Evolutionary conservation across 2,329 filamentous ascomycete genomes (phyloP), one percentile per base, ranked within the genome.

Genomic region (Venturia nashicola): DNA sequence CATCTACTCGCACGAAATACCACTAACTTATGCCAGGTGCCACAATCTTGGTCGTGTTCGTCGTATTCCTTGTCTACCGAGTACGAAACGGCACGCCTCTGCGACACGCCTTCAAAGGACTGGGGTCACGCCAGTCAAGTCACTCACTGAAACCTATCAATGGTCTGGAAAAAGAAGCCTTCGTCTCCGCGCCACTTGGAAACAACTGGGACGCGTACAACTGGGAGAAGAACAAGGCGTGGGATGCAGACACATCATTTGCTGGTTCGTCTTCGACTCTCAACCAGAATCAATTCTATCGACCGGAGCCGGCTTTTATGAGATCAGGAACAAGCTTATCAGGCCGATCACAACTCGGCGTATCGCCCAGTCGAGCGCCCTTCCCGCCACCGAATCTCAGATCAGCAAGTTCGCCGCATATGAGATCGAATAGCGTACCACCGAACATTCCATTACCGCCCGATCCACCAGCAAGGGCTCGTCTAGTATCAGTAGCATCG

Each of bases 401-500:
- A 23, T 55, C 63, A 71, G 75, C 60, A 66, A 68, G 27, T 69
- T 68, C 36, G 65, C 67, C 54, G 62, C 69, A 0, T 71, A 74
- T 65, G 76, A 72, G 12, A 75, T 70, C 18, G 72, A 71, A 77
- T 18, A 62, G 40, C 12, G 40, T 39, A 39, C 42, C 61, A 27
- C 44, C 44, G 6, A 57, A 78, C 72, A 40, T 75, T 73, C 67
- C 73, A 1, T 70, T 68, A 18, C 72, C 69, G 11, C 71, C 73
- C 34, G 72, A 68, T n/a, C 66, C 69, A 43, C 79, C 77, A 65
- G 79, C 87, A 73, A 42, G 88, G 91, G 55, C 80, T 77, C 66
- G 86, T 81, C 67, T 86, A 84, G 20, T 89, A 23, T 40, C 83
- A 54, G 81, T 77, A 64, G 90, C 84, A 90, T 91, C 97, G 67